A percentile compares a stretch with the other conserved stretches of the same genome.
phyloP scores from a whole-genome alignment of 225 moss, liverwort and hornwort genomes.

The Antitrichia curtipendula region DNA sequence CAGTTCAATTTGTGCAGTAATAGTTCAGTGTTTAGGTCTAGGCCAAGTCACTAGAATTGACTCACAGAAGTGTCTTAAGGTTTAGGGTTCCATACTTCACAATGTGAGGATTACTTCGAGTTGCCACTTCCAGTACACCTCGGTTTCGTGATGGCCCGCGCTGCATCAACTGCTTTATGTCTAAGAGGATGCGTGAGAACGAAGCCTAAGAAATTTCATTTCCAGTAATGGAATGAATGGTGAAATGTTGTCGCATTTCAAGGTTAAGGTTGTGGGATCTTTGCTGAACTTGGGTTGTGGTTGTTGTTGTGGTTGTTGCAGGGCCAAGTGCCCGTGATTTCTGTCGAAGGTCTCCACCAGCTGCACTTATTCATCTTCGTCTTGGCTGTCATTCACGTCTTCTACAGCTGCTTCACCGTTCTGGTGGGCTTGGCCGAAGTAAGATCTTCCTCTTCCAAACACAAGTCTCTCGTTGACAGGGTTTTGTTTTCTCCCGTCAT shows the following conservation, averaged over 20 bases:
- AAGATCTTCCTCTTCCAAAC: not conserved
- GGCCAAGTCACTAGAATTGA: not conserved
- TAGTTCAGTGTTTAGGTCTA: not conserved
- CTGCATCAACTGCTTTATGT: not conserved
- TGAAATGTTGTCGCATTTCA: not conserved
- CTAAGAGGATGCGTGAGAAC: not conserved
- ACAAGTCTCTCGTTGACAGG: not conserved
- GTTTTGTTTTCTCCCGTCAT: not conserved
- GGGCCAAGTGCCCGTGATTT: slow-evolving; percentile 65
- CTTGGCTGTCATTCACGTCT: slow-evolving; percentile 63
- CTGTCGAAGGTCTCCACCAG: slow-evolving; percentile 76
- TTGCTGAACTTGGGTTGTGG: not conserved
- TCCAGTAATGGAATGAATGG: not conserved
- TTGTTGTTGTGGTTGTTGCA: slow-evolving; percentile 37
- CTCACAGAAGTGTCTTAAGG: too few relatives aligned
- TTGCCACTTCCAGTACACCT: not conserved
- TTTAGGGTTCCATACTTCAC: not conserved
- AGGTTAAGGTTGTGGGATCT: not conserved
- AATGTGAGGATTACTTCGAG: not conserved
- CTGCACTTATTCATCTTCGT: slow-evolving; percentile 94
- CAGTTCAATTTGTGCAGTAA: not conserved
- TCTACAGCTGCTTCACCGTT: slow-evolving; percentile 67
- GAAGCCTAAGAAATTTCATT: too few relatives aligned
- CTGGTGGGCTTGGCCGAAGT: slow-evolving; percentile 58
- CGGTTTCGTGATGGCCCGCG: not conserved